phyloP scores from a whole-genome alignment of 177 flowering plant species.

The Vitis hybrid region DNA sequence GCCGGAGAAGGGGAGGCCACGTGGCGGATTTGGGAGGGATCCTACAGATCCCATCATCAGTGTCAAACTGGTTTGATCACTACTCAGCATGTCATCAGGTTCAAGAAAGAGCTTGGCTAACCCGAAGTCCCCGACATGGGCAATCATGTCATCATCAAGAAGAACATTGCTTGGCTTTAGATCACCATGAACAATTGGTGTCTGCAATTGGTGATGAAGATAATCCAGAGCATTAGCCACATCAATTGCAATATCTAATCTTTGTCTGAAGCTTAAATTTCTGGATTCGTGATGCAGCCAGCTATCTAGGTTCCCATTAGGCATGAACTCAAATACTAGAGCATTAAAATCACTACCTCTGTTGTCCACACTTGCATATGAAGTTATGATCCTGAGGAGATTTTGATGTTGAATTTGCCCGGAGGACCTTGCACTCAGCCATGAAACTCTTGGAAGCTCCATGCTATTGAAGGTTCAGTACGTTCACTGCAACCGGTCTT shows the following conservation, averaged over 20 bases:
- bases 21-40: too few relatives aligned
- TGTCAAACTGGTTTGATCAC: background rate
- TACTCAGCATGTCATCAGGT: background rate
- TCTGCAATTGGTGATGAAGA: conserved; percentile 16
- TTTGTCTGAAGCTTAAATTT: conserved; percentile 12
- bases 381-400: conserved; percentile 8
- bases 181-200: conserved; percentile 19
- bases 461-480: too few relatives aligned
- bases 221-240: conserved; percentile 18
- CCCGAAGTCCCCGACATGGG: conserved; percentile 21
- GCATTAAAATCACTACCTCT: conserved; percentile 4
- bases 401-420: conserved; percentile 1
- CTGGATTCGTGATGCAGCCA: background rate
- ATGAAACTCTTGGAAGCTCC: too few relatives aligned
- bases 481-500: too few relatives aligned
- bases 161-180: conserved; percentile 23
- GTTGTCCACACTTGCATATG: conserved; percentile 6
- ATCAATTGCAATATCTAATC: conserved; percentile 20
- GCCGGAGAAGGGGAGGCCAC: too few relatives aligned
- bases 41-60: background rate
- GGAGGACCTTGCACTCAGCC: conserved; percentile 5
- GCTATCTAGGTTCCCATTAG: background rate
- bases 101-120: conserved; percentile 11
- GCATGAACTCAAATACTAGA: background rate
- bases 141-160: conserved; percentile 11